Conservation (phyloP, 1,139 yeast genomes). For the Zygosaccharomyces pseudobailii region DNA sequence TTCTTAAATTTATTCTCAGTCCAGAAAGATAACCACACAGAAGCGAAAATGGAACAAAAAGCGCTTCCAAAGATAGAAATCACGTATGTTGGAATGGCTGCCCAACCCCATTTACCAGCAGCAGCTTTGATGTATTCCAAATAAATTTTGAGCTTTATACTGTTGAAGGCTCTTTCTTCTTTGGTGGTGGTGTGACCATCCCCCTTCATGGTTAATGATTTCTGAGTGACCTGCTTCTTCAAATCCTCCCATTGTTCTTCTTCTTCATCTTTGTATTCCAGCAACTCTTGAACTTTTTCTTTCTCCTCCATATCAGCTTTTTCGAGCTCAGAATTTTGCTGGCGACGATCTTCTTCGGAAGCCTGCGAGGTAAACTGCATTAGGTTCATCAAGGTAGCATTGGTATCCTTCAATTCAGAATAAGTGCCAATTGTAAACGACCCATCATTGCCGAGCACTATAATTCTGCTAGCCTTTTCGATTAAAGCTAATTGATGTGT, state of each 20-base stretch:
- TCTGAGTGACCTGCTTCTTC: slow-evolving; percentile 20
- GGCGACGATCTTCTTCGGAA: slow-evolving; percentile 33
- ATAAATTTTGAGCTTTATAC: slow-evolving; percentile 45
- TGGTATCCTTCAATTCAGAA: slow-evolving; percentile 41
- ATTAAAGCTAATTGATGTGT: slow-evolving; percentile 79
- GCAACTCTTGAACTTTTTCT: slow-evolving; percentile 15
- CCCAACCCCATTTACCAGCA: slow-evolving; percentile 40
- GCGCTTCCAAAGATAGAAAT: slow-evolving; percentile 42
- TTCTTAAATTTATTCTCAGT: slow-evolving; percentile 49
- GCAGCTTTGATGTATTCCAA: slow-evolving; percentile 46
- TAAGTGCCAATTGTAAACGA: slow-evolving; percentile 54
- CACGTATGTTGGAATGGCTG: slow-evolving; percentile 42
- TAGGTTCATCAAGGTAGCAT: slow-evolving; percentile 46
- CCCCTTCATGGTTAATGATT: slow-evolving; percentile 4
- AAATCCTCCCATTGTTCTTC: slow-evolving; percentile 19
- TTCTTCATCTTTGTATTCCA: slow-evolving; percentile 23
- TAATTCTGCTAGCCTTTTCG: slow-evolving; percentile 60
- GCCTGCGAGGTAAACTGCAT: slow-evolving; percentile 44
- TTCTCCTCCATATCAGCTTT: slow-evolving; percentile 21
- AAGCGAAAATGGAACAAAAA: slow-evolving; percentile 60
- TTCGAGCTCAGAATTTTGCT: slow-evolving; percentile 15
- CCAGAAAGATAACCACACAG: slow-evolving; percentile 89
- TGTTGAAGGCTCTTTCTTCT: slow-evolving; percentile 49
- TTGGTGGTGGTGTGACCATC: slow-evolving; percentile 40
- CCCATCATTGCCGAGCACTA: slow-evolving; percentile 68